phyloP scores from a whole-genome alignment of 768 basidiomycete species.

The Tylopilus balloui region DNA sequence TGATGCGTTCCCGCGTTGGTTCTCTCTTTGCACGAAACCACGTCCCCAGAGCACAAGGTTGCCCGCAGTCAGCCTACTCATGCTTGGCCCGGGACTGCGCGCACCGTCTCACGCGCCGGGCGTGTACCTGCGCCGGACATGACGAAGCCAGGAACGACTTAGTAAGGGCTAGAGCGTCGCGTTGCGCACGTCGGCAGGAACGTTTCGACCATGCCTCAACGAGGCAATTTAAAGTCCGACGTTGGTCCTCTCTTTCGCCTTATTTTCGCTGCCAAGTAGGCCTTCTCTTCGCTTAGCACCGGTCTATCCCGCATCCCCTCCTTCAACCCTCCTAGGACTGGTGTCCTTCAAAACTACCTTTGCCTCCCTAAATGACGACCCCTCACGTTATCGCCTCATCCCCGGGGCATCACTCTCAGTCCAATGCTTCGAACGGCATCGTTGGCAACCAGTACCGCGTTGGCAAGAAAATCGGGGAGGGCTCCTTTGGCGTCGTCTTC shows the following conservation, averaged over 20 bases:
- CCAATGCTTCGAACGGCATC: conserved; percentile 62
- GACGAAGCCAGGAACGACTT: too few species aligned
- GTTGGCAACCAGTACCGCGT: conserved; percentile 82
- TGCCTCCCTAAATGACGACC: conserved; percentile 54
- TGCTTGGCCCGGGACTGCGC: too few species aligned
- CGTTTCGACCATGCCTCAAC: conserved; percentile 26
- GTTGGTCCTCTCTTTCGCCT: conserved; percentile 21
- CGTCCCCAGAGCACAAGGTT: too few species aligned
- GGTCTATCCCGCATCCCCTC: conserved; percentile 21
- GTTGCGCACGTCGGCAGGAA: conserved; percentile 11
- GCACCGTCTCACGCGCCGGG: not conserved
- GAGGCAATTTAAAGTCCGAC: conserved; percentile 33
- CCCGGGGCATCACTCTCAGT: conserved; percentile 61
- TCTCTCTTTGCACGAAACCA: not conserved
- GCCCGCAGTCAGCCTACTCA: too few species aligned
- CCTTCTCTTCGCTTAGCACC: conserved; percentile 23
- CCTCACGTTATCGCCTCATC: conserved; percentile 83
- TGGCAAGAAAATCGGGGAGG: conserved; percentile 99
- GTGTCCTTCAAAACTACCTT: conserved; percentile 17
- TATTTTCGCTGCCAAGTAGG: conserved; percentile 25
- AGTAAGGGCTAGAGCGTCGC: not conserved
- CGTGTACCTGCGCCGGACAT: not conserved
- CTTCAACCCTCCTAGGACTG: conserved; percentile 28
- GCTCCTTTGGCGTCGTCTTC: conserved; percentile 97
- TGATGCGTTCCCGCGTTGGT: not conserved